Evolutionary conservation across 768 basidiomycete genomes (phyloP).

Genomic region (Agrocybe praecox): DNA sequence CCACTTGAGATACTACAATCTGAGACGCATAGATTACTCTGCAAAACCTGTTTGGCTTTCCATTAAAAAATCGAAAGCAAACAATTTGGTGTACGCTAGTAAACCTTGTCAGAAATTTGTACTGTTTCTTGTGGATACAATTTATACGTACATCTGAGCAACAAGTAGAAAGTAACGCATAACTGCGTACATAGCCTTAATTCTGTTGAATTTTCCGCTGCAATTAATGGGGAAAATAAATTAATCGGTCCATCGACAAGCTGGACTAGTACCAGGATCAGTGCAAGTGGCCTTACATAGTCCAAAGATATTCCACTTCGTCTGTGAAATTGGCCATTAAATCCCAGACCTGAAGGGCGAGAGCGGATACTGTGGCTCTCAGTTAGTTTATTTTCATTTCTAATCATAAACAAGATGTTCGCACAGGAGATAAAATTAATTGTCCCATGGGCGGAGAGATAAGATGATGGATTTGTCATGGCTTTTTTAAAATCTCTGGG

Average conservation of each 20-base stretch:
- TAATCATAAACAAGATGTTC: neutral
- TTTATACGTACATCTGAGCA: neutral
- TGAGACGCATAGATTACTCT: neutral
- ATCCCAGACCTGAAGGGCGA: neutral
- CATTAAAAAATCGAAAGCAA: neutral
- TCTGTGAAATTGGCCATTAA: neutral
- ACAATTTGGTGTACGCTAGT: neutral
- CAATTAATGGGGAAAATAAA: neutral
- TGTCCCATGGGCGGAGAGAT: too few species aligned
- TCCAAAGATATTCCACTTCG: neutral
- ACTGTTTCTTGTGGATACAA: neutral
- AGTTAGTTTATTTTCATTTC: neutral
- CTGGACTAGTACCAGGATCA: too few species aligned
- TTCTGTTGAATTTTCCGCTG: neutral
- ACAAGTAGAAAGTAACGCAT: neutral
- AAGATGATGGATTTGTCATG: too few species aligned
- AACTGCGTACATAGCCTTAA: neutral
- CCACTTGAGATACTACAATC: constrained; percentile 2
- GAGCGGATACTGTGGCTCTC: neutral
- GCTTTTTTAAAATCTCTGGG: too few species aligned
- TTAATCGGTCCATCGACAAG: too few species aligned
- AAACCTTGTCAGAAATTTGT: neutral
- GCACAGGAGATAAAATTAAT: too few species aligned
- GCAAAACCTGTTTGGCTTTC: constrained; percentile 1
- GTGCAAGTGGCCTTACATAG: too few species aligned